Conservation (phyloP, 1,284 basidiomycete genomes). For the Boletus smithii region DNA sequence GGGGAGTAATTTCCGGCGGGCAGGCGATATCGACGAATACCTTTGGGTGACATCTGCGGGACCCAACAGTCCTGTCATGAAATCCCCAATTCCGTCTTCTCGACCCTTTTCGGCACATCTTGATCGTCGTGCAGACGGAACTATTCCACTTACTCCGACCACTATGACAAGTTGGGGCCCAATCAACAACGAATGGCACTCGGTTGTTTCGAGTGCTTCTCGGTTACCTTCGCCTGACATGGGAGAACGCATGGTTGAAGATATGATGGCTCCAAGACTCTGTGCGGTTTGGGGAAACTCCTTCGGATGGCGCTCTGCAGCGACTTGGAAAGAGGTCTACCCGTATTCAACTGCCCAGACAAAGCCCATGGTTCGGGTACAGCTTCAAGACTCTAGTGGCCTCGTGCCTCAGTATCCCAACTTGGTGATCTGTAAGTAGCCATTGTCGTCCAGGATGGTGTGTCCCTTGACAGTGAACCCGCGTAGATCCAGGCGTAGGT, state of each 20-base stretch:
- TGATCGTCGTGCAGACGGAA: slow-evolving; percentile 50
- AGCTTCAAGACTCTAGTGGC: slow-evolving; percentile 7
- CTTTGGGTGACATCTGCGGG: slow-evolving; percentile 63
- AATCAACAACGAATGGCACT: slow-evolving; percentile 18
- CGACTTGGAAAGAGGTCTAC: slow-evolving; percentile 26
- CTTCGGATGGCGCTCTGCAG: slow-evolving; percentile 24
- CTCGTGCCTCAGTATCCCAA: slow-evolving; percentile 32
- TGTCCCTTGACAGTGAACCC: slow-evolving; percentile 7
- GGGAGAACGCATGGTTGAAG: slow-evolving; percentile 41
- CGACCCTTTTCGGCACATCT: slow-evolving; percentile 48
- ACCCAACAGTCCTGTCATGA: slow-evolving; percentile 44
- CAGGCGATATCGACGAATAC: slow-evolving; percentile 54
- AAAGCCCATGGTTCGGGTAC: slow-evolving; percentile 3
- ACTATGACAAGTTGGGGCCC: slow-evolving; percentile 35
- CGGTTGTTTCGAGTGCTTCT: slow-evolving; percentile 8
- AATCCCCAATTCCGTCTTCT: slow-evolving; percentile 38
- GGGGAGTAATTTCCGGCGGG: slow-evolving; percentile 4
- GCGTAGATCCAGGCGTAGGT: no score
- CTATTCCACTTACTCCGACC: slow-evolving; percentile 51
- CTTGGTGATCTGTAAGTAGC: slow-evolving; percentile 36
- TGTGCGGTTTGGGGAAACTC: slow-evolving; percentile 40
- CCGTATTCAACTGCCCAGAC: slow-evolving; percentile 10
- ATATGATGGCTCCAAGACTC: slow-evolving; percentile 23
- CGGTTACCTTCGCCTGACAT: slow-evolving; percentile 34
- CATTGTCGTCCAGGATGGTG: not conserved